phyloP scores from a whole-genome alignment of 1,284 basidiomycete species.

The Ustilago sp. region DNA sequence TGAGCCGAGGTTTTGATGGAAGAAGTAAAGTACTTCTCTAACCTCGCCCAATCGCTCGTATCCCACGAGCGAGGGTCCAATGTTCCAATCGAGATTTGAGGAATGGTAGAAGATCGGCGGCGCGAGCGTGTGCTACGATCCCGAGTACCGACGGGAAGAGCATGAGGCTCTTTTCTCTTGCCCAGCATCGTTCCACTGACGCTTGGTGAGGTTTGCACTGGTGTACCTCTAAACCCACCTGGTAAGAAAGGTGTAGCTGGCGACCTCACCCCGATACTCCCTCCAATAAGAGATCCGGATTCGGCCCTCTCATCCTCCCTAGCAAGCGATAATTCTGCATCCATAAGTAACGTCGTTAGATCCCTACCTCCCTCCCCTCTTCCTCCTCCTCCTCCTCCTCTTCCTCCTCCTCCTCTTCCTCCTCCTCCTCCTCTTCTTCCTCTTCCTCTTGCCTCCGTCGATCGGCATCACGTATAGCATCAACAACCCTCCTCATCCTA shows the following conservation, averaged over 20 bases:
- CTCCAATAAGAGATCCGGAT: conserved; percentile 27
- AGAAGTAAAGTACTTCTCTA: conserved; percentile 45
- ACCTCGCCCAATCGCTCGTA: conserved; percentile 33
- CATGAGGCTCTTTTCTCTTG: not conserved
- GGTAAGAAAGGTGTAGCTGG: conserved; percentile 46
- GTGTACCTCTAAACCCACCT: conserved; percentile 42
- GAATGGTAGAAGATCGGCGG: conserved; percentile 8
- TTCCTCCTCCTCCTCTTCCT: conserved; percentile 12
- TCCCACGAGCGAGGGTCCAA: conserved; percentile 35
- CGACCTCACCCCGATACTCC: conserved; percentile 16
- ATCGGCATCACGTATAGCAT: conserved; percentile 34
- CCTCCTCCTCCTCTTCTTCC: conserved; percentile 12
- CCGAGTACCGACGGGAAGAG: not conserved
- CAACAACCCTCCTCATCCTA: conserved; percentile 35
- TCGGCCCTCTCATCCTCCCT: conserved; percentile 24
- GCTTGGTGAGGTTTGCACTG: not conserved
- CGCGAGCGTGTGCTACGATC: conserved; percentile 10
- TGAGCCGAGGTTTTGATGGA: conserved; percentile 12
- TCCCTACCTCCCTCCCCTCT: conserved; percentile 1
- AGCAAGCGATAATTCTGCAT: conserved; percentile 40
- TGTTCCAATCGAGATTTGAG: not conserved
- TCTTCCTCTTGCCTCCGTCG: conserved; percentile 3
- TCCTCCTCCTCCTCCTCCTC: conserved; percentile 12
- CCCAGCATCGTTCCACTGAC: not conserved
- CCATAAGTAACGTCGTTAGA: conserved; percentile 44